phyloP scores from a whole-genome alignment of 2,329 filamentous ascomycete species.

The Achaetomium macrosporum region DNA sequence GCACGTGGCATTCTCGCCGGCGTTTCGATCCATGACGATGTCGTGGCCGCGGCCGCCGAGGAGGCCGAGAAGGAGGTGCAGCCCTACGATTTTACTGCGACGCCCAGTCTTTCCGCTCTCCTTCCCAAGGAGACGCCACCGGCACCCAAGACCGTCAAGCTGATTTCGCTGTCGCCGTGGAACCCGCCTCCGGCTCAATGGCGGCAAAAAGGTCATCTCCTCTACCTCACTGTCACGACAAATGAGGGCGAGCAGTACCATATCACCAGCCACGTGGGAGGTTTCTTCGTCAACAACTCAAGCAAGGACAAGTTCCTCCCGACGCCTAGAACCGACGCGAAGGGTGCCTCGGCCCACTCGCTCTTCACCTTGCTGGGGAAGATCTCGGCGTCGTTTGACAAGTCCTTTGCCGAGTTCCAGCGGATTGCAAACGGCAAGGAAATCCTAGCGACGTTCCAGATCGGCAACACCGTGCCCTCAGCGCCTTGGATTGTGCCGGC shows the following conservation, averaged over 20 bases:
- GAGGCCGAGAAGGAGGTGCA: constrained; percentile 45
- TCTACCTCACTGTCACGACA: constrained; percentile 84
- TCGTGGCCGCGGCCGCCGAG: constrained; percentile 46
- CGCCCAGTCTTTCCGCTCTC: constrained; percentile 63
- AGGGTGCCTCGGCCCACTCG: constrained; percentile 76
- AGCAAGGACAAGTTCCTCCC: constrained; percentile 95
- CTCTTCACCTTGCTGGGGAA: constrained; percentile 72
- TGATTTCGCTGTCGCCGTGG: constrained; percentile 84
- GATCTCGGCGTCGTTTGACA: constrained; percentile 76
- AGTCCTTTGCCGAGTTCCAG: constrained; percentile 70
- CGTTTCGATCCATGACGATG: constrained; percentile 76
- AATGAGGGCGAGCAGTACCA: constrained; percentile 94
- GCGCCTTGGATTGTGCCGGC: constrained; percentile 86
- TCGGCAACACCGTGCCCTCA: constrained; percentile 88
- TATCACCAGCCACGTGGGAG: constrained; percentile 87
- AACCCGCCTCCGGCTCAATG: constrained; percentile 92
- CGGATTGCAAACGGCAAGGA: constrained; percentile 82
- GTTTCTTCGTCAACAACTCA: constrained; percentile 96
- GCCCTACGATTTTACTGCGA: constrained; percentile 71
- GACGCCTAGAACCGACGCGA: constrained; percentile 69
- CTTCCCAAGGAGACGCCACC: constrained; percentile 61
- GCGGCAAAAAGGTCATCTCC: constrained; percentile 82
- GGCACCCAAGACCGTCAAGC: constrained; percentile 85
- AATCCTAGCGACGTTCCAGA: constrained; percentile 86
- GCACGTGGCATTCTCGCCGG: constrained; percentile 83